Conservation (phyloP, 1,139 yeast species). For the Hansenula sp. region DNA sequence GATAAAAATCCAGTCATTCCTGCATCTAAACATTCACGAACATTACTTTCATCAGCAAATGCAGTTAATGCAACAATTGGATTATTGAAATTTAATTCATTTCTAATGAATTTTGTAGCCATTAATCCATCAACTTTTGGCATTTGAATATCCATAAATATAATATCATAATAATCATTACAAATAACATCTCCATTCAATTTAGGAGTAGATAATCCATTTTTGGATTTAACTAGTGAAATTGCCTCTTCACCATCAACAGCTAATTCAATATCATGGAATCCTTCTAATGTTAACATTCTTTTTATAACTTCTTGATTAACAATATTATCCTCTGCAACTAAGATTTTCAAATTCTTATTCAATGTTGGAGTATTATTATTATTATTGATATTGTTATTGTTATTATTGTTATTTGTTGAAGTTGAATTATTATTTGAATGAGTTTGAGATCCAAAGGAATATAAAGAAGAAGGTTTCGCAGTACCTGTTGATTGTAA, state of each 20-base stretch:
- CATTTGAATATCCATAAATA: conserved; percentile 98
- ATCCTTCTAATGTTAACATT: conserved; percentile 80
- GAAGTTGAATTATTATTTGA: not conserved
- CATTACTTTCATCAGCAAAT: conserved; percentile 85
- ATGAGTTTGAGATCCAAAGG: conserved; percentile 7
- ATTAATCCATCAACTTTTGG: conserved; percentile 85
- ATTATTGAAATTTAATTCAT: conserved; percentile 54
- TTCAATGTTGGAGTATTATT: not conserved
- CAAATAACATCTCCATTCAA: conserved; percentile 14
- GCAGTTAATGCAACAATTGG: conserved; percentile 96
- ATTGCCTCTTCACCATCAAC: conserved; percentile 90
- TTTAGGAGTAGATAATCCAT: conserved; percentile 26
- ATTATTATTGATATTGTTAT: conserved; percentile 12
- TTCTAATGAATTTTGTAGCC: conserved; percentile 73
- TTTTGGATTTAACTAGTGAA: conserved; percentile 50
- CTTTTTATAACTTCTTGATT: conserved; percentile 88
- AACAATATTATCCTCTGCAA: conserved; percentile 93
- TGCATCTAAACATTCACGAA: conserved; percentile 67
- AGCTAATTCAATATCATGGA: conserved; percentile 67
- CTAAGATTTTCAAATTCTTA: conserved; percentile 50
- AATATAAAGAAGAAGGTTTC: conserved; percentile 21
- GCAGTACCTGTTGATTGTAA: conserved; percentile 37
- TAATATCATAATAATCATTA: conserved; percentile 53
- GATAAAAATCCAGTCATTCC: conserved; percentile 90
- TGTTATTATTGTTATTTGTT: not conserved